A percentile compares a stretch with the other conserved stretches of the same genome.
These are phyloP conservation scores for Tieghemiomyces parasiticus DNA, from an alignment of 192 early-diverging fungal species.

Conservation along the genomic window DNA sequence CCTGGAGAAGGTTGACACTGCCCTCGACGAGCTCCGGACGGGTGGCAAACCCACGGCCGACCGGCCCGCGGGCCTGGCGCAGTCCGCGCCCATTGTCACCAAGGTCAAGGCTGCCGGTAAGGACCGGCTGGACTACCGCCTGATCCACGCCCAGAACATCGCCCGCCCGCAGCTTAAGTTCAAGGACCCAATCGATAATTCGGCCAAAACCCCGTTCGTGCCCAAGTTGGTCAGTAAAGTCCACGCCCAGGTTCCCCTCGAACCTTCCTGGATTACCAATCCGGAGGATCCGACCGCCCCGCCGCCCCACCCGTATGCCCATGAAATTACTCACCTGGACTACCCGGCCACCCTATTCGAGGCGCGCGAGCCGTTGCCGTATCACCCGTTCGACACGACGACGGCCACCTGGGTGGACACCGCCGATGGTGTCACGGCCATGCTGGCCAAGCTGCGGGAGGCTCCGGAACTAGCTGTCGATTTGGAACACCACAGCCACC, in stretches of 20 bases:
- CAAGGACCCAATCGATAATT: slow-evolving; percentile 79
- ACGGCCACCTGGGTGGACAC: slow-evolving; percentile 76
- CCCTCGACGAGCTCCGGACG: neutral
- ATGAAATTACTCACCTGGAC: slow-evolving; percentile 71
- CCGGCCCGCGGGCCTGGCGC: neutral
- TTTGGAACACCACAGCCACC: slow-evolving; percentile 91
- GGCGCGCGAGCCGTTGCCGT: slow-evolving; percentile 30
- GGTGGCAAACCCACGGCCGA: neutral
- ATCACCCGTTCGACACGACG: slow-evolving; percentile 45
- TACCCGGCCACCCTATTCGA: slow-evolving; percentile 58
- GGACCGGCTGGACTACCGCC: slow-evolving; percentile 26
- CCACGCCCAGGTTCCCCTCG: slow-evolving; percentile 64
- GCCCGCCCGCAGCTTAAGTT: slow-evolving; percentile 79
- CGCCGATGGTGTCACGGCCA: slow-evolving; percentile 36
- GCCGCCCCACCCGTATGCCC: slow-evolving; percentile 77
- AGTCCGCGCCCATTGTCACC: slow-evolving; percentile 27
- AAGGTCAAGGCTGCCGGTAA: slow-evolving; percentile 10
- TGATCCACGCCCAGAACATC: slow-evolving; percentile 58
- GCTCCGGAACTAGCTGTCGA: slow-evolving; percentile 79
- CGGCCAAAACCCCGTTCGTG: slow-evolving; percentile 50
- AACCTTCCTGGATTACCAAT: slow-evolving; percentile 21
- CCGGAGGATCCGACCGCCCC: neutral
- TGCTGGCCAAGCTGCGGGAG: slow-evolving; percentile 46
- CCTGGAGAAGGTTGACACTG: slow-evolving; percentile 1
- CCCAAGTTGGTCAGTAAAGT: slow-evolving; percentile 71